Base-by-base conservation (phyloP, 257 asterid species). In the Linderniella brevidens region DNA sequence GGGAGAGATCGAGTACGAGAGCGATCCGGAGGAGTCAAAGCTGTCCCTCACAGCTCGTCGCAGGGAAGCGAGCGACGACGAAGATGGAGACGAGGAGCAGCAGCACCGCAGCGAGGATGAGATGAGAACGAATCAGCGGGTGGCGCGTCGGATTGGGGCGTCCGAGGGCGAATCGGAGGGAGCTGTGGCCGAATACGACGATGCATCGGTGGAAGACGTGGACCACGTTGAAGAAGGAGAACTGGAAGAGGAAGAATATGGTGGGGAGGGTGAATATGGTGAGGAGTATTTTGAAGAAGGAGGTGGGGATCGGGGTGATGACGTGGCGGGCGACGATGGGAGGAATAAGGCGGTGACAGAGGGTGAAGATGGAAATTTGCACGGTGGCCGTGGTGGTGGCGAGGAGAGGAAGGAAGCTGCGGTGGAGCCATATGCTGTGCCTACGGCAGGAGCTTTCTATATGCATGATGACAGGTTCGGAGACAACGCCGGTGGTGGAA, bases 401-500 rank as follows among this genome's bases (percentile, higher is more conserved):
- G 68, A 10, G 35, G 81, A 49, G 55, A 82, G 48, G 56, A 93
- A 73, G 67, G 85, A 68, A 68, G 85, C 85, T 68, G 87, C 66
- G 64, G 55, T 68, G 35, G 92, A 85, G 65, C 96, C 96, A 5
- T 90, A 50, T 70, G 76, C 99, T 36, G 99, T 90, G 68, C 99
- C 99, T 1, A 90, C 96, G 5, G 99, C 94, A 0, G 99, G 99
- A 56, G 92, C 99, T 5, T 90, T 90, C 62, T 90, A 90, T 58
- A 90, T 90, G 99, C 99, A 90, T 17, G 96, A 90, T 70, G 99
- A 90, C 58, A 71, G 99, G 56, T 90, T 90, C 61, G 75, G 86
- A 54, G 93, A 82, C 71, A 77, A 64, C 72, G 77, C 80, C 0
- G 84, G 78, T 41, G 75, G 70, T 57, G 80, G 71, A n/a, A n/a